phyloP scores from a whole-genome alignment of 768 basidiomycete species.

The Suillus subalutaceus region DNA sequence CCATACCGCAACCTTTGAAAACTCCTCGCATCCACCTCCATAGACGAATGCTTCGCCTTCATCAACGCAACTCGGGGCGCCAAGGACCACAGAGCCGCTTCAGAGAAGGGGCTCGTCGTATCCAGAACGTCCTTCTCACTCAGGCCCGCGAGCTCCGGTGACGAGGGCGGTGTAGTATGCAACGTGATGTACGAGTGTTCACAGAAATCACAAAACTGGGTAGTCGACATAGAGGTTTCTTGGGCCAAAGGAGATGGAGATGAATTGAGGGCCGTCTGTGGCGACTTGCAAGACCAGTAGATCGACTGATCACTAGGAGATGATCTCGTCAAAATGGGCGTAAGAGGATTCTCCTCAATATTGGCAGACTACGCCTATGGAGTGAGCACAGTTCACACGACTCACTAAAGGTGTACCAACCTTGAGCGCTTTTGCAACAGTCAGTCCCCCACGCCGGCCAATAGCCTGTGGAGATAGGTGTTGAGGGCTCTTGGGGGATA shows the following conservation, averaged over 20 bases:
- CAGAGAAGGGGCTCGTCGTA: not conserved
- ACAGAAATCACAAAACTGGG: conserved; percentile 26
- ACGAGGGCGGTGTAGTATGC: conserved; percentile 33
- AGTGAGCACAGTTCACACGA: not conserved
- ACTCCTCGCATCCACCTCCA: not conserved
- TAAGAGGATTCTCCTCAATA: not conserved
- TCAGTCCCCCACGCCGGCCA: conserved; percentile 24
- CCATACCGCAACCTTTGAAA: conserved; percentile 3
- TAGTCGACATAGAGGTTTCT: conserved; percentile 13
- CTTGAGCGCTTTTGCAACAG: conserved; percentile 18
- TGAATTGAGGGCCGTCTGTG: conserved; percentile 4
- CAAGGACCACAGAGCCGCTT: conserved; percentile 1
- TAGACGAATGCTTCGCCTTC: not conserved
- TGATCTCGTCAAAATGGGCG: not conserved
- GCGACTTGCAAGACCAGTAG: conserved; percentile 17
- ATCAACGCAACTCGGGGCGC: not conserved
- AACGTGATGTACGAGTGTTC: conserved; percentile 36
- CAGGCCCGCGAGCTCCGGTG: conserved; percentile 21
- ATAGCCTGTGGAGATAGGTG: conserved; percentile 18
- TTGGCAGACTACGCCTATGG: not conserved
- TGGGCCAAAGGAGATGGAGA: conserved; percentile 10
- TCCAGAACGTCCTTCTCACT: conserved; percentile 10
- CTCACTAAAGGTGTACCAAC: not conserved
- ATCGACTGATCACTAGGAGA: conserved; percentile 12
- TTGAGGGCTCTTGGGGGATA: conserved; percentile 8